Base-by-base conservation (phyloP, 305 asterid species). In the Galium porrigens region DNA sequence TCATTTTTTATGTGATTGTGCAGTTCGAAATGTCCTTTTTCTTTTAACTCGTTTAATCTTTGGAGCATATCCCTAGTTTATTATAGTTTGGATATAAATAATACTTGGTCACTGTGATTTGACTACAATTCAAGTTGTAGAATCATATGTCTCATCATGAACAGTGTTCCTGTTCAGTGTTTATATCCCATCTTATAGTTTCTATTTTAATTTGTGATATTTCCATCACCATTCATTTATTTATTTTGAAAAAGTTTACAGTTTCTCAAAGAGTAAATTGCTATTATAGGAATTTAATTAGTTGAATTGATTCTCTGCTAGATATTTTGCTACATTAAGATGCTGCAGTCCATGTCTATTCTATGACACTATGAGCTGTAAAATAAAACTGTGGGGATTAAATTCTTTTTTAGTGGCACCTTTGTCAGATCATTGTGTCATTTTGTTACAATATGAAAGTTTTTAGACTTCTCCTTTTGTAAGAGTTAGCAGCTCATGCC, bases 261-360 rank as follows among this genome's bases (percentile, higher is more conserved):
- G 8, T 0, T n/a, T 32, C 42, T 25, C 49, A 8, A 14, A 18
- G 61, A 15, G 56, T 39, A 61, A 15, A 61, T 51, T 25, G 15
- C 32, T 61, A 2, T 61, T 22, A 32, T 12, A 29, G 36, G 9
- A 51, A 59, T 68, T 32, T 58, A 32, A 46, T 68, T 14, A 18
- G 33, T 18, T 15, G 33, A n/a, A 61, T 58, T 68, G 72, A 36
- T 52, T 51, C 62, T 36, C 60, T 33, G 42, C 29, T 49, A 41
- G 55, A 69, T 18, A 58, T 20, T 17, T 53, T 68, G 65, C 48
- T 34, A 32, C 37, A 5, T 34, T 20, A 34, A 20, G 42, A 17
- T 48, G 58, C 22, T 36, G 63, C 29, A 46, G 18, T 60, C 29
- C 49, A 15, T 33, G 0, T 42, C 1, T 44, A 4, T 44, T 4